phyloP scores from a whole-genome alignment of 2,329 filamentous ascomycete genomes.

The Arthrobotrys sphaeroides region DNA sequence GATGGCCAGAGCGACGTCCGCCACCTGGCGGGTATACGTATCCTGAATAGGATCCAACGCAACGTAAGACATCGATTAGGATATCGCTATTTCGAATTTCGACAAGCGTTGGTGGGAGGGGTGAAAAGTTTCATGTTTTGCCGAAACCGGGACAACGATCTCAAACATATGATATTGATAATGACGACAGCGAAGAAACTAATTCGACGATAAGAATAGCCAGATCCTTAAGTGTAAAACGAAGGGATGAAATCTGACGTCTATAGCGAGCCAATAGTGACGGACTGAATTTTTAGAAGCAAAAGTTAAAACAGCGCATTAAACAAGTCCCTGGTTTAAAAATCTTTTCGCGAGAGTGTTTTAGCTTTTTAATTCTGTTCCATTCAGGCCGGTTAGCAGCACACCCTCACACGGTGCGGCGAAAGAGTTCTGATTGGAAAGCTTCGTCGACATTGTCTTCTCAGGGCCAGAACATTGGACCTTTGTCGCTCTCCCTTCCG shows the following conservation, averaged over 20 bases:
- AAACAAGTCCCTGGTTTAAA: background rate
- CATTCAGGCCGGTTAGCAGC: conserved; percentile 25
- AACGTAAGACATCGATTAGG: conserved; percentile 21
- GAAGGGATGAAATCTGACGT: conserved; percentile 25
- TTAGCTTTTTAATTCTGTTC: conserved; percentile 15
- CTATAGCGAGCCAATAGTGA: conserved; percentile 12
- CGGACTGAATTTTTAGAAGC: conserved; percentile 10
- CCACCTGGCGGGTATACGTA: conserved; percentile 21
- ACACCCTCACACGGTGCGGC: conserved; percentile 21
- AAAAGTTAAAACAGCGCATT: background rate
- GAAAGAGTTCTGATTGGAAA: conserved; percentile 39
- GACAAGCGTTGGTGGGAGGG: conserved; percentile 8
- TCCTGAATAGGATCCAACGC: conserved; percentile 1
- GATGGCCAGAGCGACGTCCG: conserved; percentile 12
- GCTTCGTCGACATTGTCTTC: conserved; percentile 21
- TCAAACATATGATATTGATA: conserved; percentile 18
- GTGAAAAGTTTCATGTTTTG: conserved; percentile 41
- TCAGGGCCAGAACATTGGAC: conserved; percentile 20
- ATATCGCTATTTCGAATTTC: conserved; percentile 1
- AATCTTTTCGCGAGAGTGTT: conserved; percentile 33
- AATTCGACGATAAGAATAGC: conserved; percentile 28
- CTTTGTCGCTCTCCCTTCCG: conserved; percentile 22
- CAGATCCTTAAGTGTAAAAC: conserved; percentile 20
- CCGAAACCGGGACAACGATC: conserved; percentile 31
- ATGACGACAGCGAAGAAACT: conserved; percentile 26